A percentile compares a stretch with the other conserved stretches of the same genome.
Conservation (phyloP, 768 basidiomycete genomes). For the Gloeophyllum trabeum region DNA sequence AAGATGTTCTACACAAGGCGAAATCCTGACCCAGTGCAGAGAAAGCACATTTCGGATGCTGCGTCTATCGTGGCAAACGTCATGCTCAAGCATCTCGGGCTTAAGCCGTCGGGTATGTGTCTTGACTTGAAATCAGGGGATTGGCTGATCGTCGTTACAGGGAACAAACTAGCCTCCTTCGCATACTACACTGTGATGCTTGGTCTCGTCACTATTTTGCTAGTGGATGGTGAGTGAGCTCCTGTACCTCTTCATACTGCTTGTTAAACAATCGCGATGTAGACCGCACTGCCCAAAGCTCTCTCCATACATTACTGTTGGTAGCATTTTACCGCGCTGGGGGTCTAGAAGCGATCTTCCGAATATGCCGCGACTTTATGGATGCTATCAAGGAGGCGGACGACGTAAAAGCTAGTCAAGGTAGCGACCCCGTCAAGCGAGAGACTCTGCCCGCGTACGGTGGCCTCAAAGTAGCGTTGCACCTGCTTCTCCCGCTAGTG, state of each 20-base stretch:
- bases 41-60: constrained; percentile 63
- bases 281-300: constrained; percentile 71
- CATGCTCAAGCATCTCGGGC: constrained; percentile 58
- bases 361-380: constrained; percentile 43
- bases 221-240: constrained; percentile 48
- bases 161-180: constrained; percentile 29
- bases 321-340: constrained; percentile 59
- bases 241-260: background rate
- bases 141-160: constrained; percentile 10
- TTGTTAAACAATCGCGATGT: constrained; percentile 4
- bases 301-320: constrained; percentile 76
- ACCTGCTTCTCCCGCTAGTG: constrained; percentile 65
- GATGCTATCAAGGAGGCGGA: constrained; percentile 44
- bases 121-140: background rate
- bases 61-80: constrained; percentile 62
- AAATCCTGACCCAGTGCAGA: constrained; percentile 64
- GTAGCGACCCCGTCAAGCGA: constrained; percentile 43
- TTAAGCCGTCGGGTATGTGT: constrained; percentile 39
- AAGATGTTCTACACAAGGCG: constrained; percentile 80
- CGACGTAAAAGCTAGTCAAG: constrained; percentile 39
- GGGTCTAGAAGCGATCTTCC: constrained; percentile 60
- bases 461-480: constrained; percentile 72
- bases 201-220: constrained; percentile 34
- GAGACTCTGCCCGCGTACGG: constrained; percentile 69
- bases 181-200: constrained; percentile 46